Conservation (phyloP, 2,329 filamentous ascomycete species). For the Aspergillus tubingensis region DNA sequence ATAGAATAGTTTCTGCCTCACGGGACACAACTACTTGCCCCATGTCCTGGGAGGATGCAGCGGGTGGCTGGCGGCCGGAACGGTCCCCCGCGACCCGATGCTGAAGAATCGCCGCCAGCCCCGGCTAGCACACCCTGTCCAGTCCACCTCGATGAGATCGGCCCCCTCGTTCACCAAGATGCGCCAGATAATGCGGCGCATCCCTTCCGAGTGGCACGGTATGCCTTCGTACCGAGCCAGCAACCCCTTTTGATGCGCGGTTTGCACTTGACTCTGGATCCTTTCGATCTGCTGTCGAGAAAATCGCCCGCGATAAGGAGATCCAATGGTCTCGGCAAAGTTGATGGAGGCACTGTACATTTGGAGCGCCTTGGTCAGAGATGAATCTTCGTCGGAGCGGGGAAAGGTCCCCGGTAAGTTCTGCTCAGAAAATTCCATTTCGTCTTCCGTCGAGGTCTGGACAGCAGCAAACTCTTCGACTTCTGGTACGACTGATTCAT, state of each 20-base stretch:
- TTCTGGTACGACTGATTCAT: not conserved
- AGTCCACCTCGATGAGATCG: slow-evolving; percentile 25
- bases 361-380: too few species aligned
- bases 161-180: slow-evolving; percentile 21
- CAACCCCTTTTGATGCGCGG: slow-evolving; percentile 21
- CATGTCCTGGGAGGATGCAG: not conserved
- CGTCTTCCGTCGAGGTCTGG: not conserved
- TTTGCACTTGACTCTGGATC: slow-evolving; percentile 20
- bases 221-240: slow-evolving; percentile 18
- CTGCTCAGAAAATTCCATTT: not conserved
- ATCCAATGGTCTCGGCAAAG: slow-evolving; percentile 17
- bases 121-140: slow-evolving; percentile 7
- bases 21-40: not conserved
- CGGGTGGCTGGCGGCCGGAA: not conserved
- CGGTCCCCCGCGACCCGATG: not conserved
- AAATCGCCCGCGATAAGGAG: slow-evolving; percentile 20
- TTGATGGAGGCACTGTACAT: slow-evolving; percentile 17
- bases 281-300: slow-evolving; percentile 21
- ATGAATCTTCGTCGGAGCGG: not conserved
- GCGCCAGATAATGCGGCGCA: slow-evolving; percentile 17
- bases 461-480: not conserved
- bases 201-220: slow-evolving; percentile 6
- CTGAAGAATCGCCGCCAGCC: slow-evolving; percentile 12
- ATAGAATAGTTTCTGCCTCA: not conserved
- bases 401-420: not conserved